Base-by-base conservation (phyloP, 2,329 filamentous ascomycete species). In the Fusarium circinatum region DNA sequence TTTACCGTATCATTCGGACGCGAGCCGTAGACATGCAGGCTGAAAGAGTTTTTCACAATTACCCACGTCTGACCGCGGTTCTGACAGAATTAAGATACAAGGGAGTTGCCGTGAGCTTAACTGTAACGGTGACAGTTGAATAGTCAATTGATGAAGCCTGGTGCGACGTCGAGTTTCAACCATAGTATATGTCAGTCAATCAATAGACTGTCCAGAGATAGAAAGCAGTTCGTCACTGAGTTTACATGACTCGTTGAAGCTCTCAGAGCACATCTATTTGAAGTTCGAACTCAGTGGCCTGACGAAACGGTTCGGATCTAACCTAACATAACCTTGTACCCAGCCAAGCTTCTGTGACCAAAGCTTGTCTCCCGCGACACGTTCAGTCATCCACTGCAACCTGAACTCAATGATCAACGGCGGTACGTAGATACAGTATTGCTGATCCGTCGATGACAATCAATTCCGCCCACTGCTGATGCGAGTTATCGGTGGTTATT, bases 391-490 rank as follows among this genome's bases (percentile, higher is more conserved):
- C 48, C 48, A 47, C 28, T 60, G 44, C 20, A 54, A 68, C 47
- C 42, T 38, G n/a, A 39, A 42, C 44, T 54, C 28, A 63, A 62
- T 49, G 62, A 51, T 67, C 62, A 57, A 67, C 60, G 54, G 60
- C n/a, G 20, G 60, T 63, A 63, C n/a, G 48, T 56, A 62, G 30
- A 34, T 34, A 34, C 30, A 34, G 42, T 48, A 39, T 55, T 63
- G 42, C 38, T 68, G 64, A 41, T 55, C 64, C 32, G 64, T 63
- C 48, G 56, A 68, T 68, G 48, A 49, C 38, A 68, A 68, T 68
- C 32, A 68, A 68, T 63, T 30, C 49, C 39, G 30, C 20, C 38
- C 58, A 41, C 28, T 41, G 51, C 39, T n/a, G 49, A 45, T 15
- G 45, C 8, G 41, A 13, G 28, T 38, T 41, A 28, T 45, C 20